Percentiles rank a stretch among this genome's conserved stretches.
These are phyloP conservation scores for Citrus mangshanensis DNA, from an alignment of 345 rosid species.

Conservation along the genomic window DNA sequence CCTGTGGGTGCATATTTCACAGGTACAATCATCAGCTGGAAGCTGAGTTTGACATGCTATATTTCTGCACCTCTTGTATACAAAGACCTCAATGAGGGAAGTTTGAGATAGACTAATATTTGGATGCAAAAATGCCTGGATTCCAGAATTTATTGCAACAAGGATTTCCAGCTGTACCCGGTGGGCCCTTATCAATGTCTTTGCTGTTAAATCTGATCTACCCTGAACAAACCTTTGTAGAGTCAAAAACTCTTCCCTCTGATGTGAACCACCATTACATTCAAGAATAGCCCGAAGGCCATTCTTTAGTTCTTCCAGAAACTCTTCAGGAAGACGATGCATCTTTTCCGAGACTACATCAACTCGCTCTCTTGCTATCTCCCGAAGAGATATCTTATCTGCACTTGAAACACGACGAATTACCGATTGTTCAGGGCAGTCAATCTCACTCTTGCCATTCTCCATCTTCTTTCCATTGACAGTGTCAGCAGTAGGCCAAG, in stretches of 20 bases:
- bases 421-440: constrained; percentile 64
- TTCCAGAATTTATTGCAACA: constrained; percentile 84
- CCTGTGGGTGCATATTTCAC: constrained; percentile 72
- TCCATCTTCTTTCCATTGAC: constrained; percentile 59
- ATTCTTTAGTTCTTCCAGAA: constrained; percentile 75
- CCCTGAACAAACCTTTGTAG: constrained; percentile 81
- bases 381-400: constrained; percentile 75
- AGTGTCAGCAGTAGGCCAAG: constrained; percentile 82
- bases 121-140: constrained; percentile 90
- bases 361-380: constrained; percentile 85
- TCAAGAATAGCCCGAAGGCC: constrained; percentile 74
- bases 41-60: constrained; percentile 82
- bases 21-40: constrained; percentile 89
- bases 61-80: constrained; percentile 90
- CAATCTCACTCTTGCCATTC: constrained; percentile 63
- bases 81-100: constrained; percentile 80
- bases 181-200: constrained; percentile 78
- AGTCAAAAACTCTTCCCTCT: constrained; percentile 68
- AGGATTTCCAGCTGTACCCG: constrained; percentile 84
- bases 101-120: constrained; percentile 80
- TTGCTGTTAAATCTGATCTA: constrained; percentile 75
- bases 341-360: constrained; percentile 76
- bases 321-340: constrained; percentile 68
- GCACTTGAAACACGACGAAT: constrained; percentile 57
- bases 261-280: constrained; percentile 80